These are phyloP conservation scores for Porcisia deanei DNA, from an alignment of 208 protist genomes.

Conservation along the genomic window DNA sequence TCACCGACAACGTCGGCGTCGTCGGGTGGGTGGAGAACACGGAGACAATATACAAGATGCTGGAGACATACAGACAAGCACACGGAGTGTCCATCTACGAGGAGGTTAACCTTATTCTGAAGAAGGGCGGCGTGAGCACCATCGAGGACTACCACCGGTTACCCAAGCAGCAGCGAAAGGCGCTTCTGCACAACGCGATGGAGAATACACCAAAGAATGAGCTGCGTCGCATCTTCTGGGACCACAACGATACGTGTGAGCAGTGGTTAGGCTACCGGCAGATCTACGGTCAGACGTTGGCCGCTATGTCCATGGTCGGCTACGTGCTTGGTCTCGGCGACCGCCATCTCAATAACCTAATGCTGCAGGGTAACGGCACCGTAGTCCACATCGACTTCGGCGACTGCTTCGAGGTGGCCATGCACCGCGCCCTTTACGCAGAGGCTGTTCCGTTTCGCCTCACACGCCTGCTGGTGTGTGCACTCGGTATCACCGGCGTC, in stretches of 20 bases:
- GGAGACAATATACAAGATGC: constrained; percentile 95
- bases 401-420: constrained; percentile 99
- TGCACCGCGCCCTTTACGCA: constrained; percentile 98
- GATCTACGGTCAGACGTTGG: constrained; percentile 98
- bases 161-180: constrained; percentile 73
- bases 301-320: constrained; percentile 99
- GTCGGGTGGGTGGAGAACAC: constrained; percentile 99
- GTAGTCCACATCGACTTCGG: constrained; percentile 99
- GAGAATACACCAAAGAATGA: constrained; percentile 96
- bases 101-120: constrained; percentile 84
- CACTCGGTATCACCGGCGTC: constrained; percentile 98
- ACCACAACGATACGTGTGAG: constrained; percentile 96
- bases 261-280: constrained; percentile 98
- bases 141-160: constrained; percentile 89
- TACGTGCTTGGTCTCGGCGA: constrained; percentile 99
- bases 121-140: constrained; percentile 58
- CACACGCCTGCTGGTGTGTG: constrained; percentile 98
- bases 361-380: constrained; percentile 98
- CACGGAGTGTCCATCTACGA: constrained; percentile 82
- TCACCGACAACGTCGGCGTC: constrained; percentile 99
- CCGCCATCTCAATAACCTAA: constrained; percentile 99
- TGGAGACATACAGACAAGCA: constrained; percentile 76
- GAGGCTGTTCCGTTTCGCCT: constrained; percentile 99
- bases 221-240: constrained; percentile 96
- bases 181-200: constrained; percentile 93